These are phyloP conservation scores for Aspergillus avenaceus DNA, from an alignment of 495 filamentous ascomycete species.

Conservation along the genomic window DNA sequence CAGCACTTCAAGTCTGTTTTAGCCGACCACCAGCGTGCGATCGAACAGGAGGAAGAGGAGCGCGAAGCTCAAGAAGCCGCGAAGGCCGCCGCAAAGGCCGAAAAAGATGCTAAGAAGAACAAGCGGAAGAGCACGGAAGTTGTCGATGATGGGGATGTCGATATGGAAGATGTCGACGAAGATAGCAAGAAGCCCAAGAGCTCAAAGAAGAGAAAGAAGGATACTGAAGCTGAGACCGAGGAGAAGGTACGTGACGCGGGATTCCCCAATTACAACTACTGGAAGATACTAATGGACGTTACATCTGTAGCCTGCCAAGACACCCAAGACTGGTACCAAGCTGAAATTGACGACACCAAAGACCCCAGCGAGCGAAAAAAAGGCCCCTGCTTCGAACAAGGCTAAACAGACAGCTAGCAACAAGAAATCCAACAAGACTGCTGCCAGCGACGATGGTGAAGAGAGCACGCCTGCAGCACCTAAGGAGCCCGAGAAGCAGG, in stretches of 20 bases:
- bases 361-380: constrained; percentile 45
- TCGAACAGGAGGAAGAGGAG: constrained; percentile 60
- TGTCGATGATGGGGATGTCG: constrained; percentile 61
- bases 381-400: constrained; percentile 54
- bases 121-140: constrained; percentile 57
- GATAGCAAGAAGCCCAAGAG: constrained; percentile 50
- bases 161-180: constrained; percentile 67
- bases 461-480: constrained; percentile 34
- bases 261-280: not conserved
- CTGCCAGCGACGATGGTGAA: constrained; percentile 40
- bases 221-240: constrained; percentile 54
- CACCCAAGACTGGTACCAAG: constrained; percentile 56
- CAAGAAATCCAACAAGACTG: constrained; percentile 38
- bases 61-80: constrained; percentile 53
- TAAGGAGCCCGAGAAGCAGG: constrained; percentile 50
- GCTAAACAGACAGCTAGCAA: constrained; percentile 48
- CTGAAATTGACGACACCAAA: constrained; percentile 52
- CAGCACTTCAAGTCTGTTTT: constrained; percentile 75
- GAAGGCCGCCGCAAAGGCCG: constrained; percentile 57
- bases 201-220: constrained; percentile 67
- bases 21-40: constrained; percentile 50
- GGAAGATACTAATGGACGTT: constrained; percentile 4
- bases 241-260: constrained; percentile 18
- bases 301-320: constrained; percentile 45
- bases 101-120: constrained; percentile 57